Conservation (phyloP, 352 stramenopile species). For the Elongisporangium undulatum region DNA sequence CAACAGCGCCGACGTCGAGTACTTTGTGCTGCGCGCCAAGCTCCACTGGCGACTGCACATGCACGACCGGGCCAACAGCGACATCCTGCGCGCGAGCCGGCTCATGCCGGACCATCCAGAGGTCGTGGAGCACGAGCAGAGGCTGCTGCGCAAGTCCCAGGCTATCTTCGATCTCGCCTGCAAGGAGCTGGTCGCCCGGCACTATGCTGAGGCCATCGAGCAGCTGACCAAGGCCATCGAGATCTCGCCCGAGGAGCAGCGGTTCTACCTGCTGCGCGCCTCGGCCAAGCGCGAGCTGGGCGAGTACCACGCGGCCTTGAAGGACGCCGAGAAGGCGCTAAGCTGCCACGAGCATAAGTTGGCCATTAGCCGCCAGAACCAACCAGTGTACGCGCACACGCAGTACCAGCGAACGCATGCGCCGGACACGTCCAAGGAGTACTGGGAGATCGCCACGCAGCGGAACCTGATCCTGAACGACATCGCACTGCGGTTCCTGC, state of each 20-base stretch:
- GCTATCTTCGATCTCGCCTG: constrained; percentile 66
- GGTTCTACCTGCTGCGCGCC: constrained; percentile 65
- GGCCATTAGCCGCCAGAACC: constrained; percentile 8
- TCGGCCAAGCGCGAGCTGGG: constrained; percentile 59
- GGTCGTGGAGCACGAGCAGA: constrained; percentile 63
- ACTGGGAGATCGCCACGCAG: constrained; percentile 61
- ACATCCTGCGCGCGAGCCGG: constrained; percentile 54
- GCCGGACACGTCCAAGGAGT: constrained; percentile 42
- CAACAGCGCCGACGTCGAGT: constrained; percentile 72
- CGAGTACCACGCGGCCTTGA: constrained; percentile 50
- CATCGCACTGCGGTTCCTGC: constrained; percentile 50
- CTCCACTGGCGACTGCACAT: constrained; percentile 76
- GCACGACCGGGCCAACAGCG: constrained; percentile 64
- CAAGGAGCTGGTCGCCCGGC: constrained; percentile 37
- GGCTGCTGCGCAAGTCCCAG: constrained; percentile 62
- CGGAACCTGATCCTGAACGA: constrained; percentile 77
- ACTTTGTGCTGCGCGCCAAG: constrained; percentile 78
- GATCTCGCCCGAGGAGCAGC: constrained; percentile 62
- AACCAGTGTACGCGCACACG: constrained; percentile 1
- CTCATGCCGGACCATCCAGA: constrained; percentile 63
- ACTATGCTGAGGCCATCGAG: constrained; percentile 55
- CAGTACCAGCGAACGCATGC: constrained; percentile 4
- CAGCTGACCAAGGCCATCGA: constrained; percentile 61
- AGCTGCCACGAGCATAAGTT: constrained; percentile 36
- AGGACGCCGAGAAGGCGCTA: constrained; percentile 58